These are phyloP conservation scores for Auricularia cornea DNA, from an alignment of 768 basidiomycete species.

Conservation along the genomic window DNA sequence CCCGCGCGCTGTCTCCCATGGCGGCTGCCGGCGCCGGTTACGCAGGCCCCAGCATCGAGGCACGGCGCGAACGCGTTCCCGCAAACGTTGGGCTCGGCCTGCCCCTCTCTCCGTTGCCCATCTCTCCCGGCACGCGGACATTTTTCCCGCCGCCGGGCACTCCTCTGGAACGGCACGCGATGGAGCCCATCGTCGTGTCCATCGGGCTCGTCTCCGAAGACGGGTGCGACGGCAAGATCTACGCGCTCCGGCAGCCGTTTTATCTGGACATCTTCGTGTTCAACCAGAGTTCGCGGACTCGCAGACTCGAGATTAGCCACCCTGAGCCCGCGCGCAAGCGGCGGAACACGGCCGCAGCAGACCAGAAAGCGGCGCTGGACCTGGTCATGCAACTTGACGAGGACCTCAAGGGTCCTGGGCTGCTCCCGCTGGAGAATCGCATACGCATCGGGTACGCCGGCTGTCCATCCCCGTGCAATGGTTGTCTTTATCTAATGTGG, in stretches of 20 bases:
- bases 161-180: conserved; percentile 14
- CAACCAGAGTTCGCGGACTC: conserved; percentile 67
- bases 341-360: conserved; percentile 25
- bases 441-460: conserved; percentile 76
- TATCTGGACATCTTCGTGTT: conserved; percentile 83
- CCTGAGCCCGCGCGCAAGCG: conserved; percentile 44
- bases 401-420: conserved; percentile 39
- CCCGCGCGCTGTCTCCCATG: conserved; percentile 49
- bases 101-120: neutral
- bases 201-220: conserved; percentile 40
- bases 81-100: conserved; percentile 7
- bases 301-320: conserved; percentile 69
- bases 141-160: neutral
- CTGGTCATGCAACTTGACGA: conserved; percentile 13
- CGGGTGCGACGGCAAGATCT: conserved; percentile 35
- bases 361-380: conserved; percentile 13
- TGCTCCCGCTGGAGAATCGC: conserved; percentile 69
- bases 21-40: conserved; percentile 37
- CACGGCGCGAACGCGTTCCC: conserved; percentile 43
- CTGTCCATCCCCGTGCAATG: neutral
- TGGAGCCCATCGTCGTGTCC: conserved; percentile 62
- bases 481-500: conserved; percentile 2
- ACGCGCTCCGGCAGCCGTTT: conserved; percentile 59
- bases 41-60: conserved; percentile 55
- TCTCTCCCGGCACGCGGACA: neutral